Percentiles rank a stretch among this genome's conserved stretches.
phyloP scores from a whole-genome alignment of 2,329 filamentous ascomycete genomes.

The Penicillium digitatum region DNA sequence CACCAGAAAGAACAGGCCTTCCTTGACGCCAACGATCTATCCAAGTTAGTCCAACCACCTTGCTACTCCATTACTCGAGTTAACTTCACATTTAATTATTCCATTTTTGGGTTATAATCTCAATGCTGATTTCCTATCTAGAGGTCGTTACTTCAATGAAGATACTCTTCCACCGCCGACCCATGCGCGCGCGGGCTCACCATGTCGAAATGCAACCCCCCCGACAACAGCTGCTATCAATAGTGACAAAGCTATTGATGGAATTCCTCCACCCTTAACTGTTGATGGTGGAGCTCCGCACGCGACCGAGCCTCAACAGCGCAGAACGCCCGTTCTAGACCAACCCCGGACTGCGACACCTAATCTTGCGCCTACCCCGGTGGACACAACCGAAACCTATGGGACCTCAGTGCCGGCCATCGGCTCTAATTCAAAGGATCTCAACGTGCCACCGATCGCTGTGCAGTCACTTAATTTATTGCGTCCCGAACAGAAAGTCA shows the following conservation, averaged over 20 bases:
- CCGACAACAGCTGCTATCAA: conserved; percentile 33
- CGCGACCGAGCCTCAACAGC: conserved; percentile 9
- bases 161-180: conserved; percentile 47
- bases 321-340: not conserved
- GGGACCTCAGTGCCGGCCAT: conserved; percentile 9
- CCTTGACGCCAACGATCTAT: conserved; percentile 55
- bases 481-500: conserved; percentile 27
- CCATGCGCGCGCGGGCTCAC: conserved; percentile 21
- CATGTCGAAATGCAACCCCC: conserved; percentile 29
- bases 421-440: conserved; percentile 12
- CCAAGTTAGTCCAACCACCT: conserved; percentile 48
- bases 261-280: conserved; percentile 14
- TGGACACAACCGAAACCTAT: conserved; percentile 4
- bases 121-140: conserved; percentile 31
- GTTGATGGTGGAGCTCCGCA: conserved; percentile 16
- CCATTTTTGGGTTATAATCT: conserved; percentile 1
- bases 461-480: conserved; percentile 53
- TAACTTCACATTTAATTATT: not conserved
- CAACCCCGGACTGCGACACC: conserved; percentile 2
- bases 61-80: conserved; percentile 1
- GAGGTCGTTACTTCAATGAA: conserved; percentile 57
- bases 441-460: conserved; percentile 16
- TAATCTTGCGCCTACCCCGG: conserved; percentile 9
- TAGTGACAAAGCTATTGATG: conserved; percentile 27
- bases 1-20: conserved; percentile 51